Conservation (phyloP, 768 basidiomycete genomes). For the Podaxis carcinomalis region DNA sequence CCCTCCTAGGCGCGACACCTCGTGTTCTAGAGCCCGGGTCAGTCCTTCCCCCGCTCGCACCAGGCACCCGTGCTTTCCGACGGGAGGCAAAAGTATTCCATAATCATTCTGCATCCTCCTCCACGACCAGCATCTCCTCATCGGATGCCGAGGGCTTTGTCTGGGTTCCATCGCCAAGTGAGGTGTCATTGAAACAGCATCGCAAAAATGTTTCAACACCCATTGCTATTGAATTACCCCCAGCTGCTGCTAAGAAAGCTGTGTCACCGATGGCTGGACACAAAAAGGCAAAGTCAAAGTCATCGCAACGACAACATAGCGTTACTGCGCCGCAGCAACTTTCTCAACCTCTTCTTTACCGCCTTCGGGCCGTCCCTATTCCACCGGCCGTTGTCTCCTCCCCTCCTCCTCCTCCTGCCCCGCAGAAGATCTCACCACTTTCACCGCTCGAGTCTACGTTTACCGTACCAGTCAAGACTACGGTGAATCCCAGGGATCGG, state of each 20-base stretch:
- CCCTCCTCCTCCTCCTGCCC: neutral
- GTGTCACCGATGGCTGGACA: neutral
- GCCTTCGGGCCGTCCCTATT: slow-evolving; percentile 17
- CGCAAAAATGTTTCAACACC: slow-evolving; percentile 13
- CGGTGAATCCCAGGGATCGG: neutral
- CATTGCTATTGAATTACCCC: slow-evolving; percentile 18
- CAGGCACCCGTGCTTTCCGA: slow-evolving; percentile 11
- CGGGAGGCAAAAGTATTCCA: slow-evolving; percentile 13
- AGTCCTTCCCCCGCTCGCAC: slow-evolving; percentile 7
- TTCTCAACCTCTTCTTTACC: slow-evolving; percentile 25
- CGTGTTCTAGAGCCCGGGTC: slow-evolving; percentile 24
- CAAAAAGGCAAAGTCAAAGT: slow-evolving; percentile 4
- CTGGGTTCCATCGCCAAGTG: slow-evolving; percentile 12
- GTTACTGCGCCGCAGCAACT: slow-evolving; percentile 13
- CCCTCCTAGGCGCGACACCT: slow-evolving; percentile 45
- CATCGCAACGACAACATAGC: slow-evolving; percentile 1
- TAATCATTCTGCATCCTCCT: slow-evolving; percentile 8
- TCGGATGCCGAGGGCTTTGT: slow-evolving; percentile 11
- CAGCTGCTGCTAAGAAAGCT: neutral
- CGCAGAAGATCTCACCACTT: neutral
- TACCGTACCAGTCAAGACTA: neutral
- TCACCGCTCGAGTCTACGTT: slow-evolving; percentile 4
- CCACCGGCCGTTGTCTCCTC: neutral
- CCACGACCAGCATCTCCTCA: slow-evolving; percentile 14
- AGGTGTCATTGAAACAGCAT: neutral